Percentiles rank a stretch among this genome's conserved stretches.
Conservation (phyloP, 148 eudicot species). For the Cornus suecica region DNA sequence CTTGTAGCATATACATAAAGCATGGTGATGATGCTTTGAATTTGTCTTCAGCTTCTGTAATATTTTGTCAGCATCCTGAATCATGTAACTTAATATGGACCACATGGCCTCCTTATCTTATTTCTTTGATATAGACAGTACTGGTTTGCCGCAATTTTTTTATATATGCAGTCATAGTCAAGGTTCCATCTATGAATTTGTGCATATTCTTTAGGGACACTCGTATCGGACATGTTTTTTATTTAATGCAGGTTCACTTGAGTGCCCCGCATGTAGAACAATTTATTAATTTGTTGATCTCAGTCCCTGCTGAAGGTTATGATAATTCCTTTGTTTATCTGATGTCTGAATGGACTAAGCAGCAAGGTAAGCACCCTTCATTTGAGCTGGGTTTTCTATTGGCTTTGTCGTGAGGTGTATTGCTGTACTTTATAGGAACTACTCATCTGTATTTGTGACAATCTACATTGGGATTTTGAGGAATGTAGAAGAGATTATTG, state of each 20-base stretch:
- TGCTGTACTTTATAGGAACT: neutral
- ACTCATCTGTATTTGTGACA: too few species aligned
- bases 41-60: neutral
- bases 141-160: neutral
- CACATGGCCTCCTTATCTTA: neutral
- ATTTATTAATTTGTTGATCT: slow-evolving; percentile 74
- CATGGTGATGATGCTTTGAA: slow-evolving; percentile 1
- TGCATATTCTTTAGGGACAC: neutral
- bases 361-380: slow-evolving; percentile 57
- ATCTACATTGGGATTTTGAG: too few species aligned
- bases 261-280: slow-evolving; percentile 82
- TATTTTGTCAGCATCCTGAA: neutral
- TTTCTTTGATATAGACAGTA: neutral
- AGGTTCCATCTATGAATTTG: neutral
- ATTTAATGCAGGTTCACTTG: slow-evolving; percentile 71
- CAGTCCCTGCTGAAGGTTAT: slow-evolving; percentile 68
- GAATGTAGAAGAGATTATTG: too few species aligned
- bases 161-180: too few species aligned
- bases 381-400: neutral
- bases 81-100: neutral
- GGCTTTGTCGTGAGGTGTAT: neutral
- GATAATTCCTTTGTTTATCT: slow-evolving; percentile 66
- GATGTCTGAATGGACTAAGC: slow-evolving; percentile 90
- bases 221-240: neutral
- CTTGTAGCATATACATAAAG: neutral